Evolutionary conservation across 2,329 filamentous ascomycete species (phyloP).

Genomic region (Arachnopeziza araneosa): DNA sequence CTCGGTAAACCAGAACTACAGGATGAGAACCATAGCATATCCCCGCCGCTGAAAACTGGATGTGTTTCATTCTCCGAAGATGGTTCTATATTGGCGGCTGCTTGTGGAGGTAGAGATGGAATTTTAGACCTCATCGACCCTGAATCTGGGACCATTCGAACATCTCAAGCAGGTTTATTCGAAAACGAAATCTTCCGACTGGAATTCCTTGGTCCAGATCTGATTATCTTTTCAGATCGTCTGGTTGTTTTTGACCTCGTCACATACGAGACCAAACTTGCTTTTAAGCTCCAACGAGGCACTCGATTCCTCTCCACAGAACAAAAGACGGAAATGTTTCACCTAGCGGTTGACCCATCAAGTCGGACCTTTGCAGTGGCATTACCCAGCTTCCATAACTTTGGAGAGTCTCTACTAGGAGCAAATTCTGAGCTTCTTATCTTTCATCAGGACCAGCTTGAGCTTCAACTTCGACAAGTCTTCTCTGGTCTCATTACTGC

Average conservation of each 20-base stretch:
- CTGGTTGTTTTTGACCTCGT: slow-evolving; percentile 83
- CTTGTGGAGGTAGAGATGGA: slow-evolving; percentile 51
- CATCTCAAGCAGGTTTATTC: slow-evolving; percentile 63
- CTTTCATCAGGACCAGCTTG: slow-evolving; percentile 56
- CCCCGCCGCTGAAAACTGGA: slow-evolving; percentile 39
- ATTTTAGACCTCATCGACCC: slow-evolving; percentile 74
- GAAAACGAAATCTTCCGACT: slow-evolving; percentile 60
- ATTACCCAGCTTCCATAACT: slow-evolving; percentile 32
- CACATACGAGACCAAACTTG: slow-evolving; percentile 65
- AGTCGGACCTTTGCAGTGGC: slow-evolving; percentile 63
- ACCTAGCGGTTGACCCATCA: slow-evolving; percentile 64
- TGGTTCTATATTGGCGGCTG: slow-evolving; percentile 74
- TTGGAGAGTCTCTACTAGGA: slow-evolving; percentile 1
- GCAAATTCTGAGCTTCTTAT: slow-evolving; percentile 48
- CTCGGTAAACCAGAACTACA: slow-evolving; percentile 38
- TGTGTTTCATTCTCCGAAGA: slow-evolving; percentile 76
- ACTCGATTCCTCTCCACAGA: slow-evolving; percentile 28
- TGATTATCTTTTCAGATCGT: slow-evolving; percentile 69
- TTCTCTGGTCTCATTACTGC: slow-evolving; percentile 58
- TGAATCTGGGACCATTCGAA: slow-evolving; percentile 58
- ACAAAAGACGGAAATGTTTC: slow-evolving; percentile 45
- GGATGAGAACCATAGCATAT: not conserved
- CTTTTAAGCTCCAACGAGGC: slow-evolving; percentile 49
- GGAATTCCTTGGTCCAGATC: slow-evolving; percentile 63
- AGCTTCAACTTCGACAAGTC: slow-evolving; percentile 53